Evolutionary conservation across 495 filamentous ascomycete genomes (phyloP), one percentile per base, ranked within the genome.

Genomic region (Gamarada debralockiae): DNA sequence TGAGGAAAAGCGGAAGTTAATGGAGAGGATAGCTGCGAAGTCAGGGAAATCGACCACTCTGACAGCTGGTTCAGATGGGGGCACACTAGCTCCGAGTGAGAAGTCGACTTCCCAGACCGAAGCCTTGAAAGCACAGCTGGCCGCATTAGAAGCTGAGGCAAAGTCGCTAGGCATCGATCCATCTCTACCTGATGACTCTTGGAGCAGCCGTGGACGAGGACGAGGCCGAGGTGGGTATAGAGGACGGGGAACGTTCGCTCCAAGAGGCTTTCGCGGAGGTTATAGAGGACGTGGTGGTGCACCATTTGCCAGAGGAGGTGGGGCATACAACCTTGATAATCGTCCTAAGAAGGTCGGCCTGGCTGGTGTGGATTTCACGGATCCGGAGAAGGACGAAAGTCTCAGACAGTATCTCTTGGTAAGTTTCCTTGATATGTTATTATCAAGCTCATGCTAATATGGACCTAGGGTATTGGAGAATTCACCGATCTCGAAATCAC

Each of bases 381-480:
- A 67, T 47, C 69, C 78, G 1, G 82, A 83, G 52, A 85, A 81
- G 66, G 91, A 97, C 55, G 93, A 97, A 64, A 83, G 82, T 2
- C 74, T 98, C 55, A 73, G 91, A 46, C 85, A 93, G 61, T 88
- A 91, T 65, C 77, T 97, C 43, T 82, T 96, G 63, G 90, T 96
- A 77, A 77, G 87, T 73, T 17, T 3, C 48, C 33, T 49, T 24
- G 55, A 15, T 37, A n/a, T 51, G 7, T 10, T 8, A 45, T 33
- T 43, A 8, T 45, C 22, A 29, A 21, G 3, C 6, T 18, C 14
- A 52, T 31, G 39, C 58, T 63, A 61, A 70, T 56, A 52, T 53
- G 63, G 38, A 34, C 44, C 36, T 56, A 96, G 92, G 85, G 84
- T 56, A 79, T 91, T 48, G 87, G 89, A 46, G 90, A 96, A 55